phyloP scores from a whole-genome alignment of 2,329 filamentous ascomycete genomes.

The Cladosporium sphaerospermum region DNA sequence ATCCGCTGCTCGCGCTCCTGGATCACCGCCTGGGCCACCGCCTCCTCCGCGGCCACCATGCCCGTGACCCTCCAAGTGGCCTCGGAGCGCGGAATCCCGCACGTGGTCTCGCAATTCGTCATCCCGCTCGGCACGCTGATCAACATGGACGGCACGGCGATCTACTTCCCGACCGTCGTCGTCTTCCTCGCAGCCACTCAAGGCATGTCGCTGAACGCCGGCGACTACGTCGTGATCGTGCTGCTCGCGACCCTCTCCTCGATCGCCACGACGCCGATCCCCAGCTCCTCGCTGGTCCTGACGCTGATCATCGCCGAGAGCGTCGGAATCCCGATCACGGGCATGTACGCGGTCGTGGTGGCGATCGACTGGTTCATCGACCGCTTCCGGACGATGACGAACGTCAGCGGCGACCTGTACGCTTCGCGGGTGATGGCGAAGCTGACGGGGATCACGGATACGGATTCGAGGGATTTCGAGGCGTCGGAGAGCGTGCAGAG shows the following conservation, averaged over 20 bases:
- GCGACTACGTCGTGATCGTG: conserved; percentile 46
- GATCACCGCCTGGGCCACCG: conserved; percentile 51
- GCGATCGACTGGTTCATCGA: conserved; percentile 54
- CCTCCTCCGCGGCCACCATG: conserved; percentile 48
- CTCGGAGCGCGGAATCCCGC: conserved; percentile 36
- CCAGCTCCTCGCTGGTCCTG: conserved; percentile 47
- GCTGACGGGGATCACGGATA: conserved; percentile 33
- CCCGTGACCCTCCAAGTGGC: conserved; percentile 44
- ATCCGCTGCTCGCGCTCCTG: conserved; percentile 45
- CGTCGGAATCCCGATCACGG: conserved; percentile 41
- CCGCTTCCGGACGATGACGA: conserved; percentile 48
- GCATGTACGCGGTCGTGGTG: conserved; percentile 49
- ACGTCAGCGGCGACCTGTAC: conserved; percentile 48
- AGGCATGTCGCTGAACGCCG: conserved; percentile 37
- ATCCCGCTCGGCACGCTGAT: conserved; percentile 46
- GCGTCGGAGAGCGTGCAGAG: neutral
- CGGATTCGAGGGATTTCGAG: conserved; percentile 3
- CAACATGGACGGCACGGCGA: conserved; percentile 52
- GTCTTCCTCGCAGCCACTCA: conserved; percentile 49
- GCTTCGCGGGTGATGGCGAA: conserved; percentile 37
- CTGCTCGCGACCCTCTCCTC: conserved; percentile 47
- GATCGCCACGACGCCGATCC: conserved; percentile 51
- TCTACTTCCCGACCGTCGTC: conserved; percentile 50
- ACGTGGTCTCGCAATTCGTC: conserved; percentile 41
- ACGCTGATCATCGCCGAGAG: conserved; percentile 47